Percentiles rank a stretch among this genome's conserved stretches.
Conservation (phyloP, 2,329 filamentous ascomycete species). For the Xylaria sp. region DNA sequence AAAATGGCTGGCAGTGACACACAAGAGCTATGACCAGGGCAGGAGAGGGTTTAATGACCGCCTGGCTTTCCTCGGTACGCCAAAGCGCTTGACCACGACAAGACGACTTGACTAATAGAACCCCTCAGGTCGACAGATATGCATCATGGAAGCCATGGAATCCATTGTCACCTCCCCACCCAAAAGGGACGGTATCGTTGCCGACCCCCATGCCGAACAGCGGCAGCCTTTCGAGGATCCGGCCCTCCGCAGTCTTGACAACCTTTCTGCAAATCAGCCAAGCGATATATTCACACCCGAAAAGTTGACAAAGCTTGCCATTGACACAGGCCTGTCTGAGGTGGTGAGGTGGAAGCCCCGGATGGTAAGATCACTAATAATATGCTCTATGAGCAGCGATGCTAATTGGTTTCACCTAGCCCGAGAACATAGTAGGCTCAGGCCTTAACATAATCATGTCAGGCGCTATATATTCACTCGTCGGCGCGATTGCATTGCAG, state of each 20-base stretch:
- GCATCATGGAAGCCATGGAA: constrained; percentile 53
- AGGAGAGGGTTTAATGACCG: constrained; percentile 93
- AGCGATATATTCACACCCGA: constrained; percentile 66
- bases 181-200: constrained; percentile 33
- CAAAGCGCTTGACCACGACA: constrained; percentile 9
- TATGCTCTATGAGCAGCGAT: neutral
- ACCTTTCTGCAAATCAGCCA: constrained; percentile 68
- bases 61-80: constrained; percentile 82
- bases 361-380: constrained; percentile 61
- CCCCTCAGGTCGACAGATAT: constrained; percentile 40
- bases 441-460: constrained; percentile 77
- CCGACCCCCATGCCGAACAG: constrained; percentile 54
- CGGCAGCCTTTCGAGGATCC: constrained; percentile 73
- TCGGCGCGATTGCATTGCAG: constrained; percentile 90
- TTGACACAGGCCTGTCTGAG: constrained; percentile 70
- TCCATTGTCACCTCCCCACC: constrained; percentile 63
- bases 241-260: constrained; percentile 74
- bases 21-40: constrained; percentile 98
- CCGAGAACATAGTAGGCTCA: constrained; percentile 71
- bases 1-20: constrained; percentile 96
- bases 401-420: constrained; percentile 46
- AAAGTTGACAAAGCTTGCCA: constrained; percentile 71
- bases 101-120: constrained; percentile 15
- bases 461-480: constrained; percentile 80
- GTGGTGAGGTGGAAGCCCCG: constrained; percentile 90